A percentile compares a stretch with the other conserved stretches of the same genome.
Conservation (phyloP, 352 stramenopile genomes). For the Phytophthora sp. region DNA sequence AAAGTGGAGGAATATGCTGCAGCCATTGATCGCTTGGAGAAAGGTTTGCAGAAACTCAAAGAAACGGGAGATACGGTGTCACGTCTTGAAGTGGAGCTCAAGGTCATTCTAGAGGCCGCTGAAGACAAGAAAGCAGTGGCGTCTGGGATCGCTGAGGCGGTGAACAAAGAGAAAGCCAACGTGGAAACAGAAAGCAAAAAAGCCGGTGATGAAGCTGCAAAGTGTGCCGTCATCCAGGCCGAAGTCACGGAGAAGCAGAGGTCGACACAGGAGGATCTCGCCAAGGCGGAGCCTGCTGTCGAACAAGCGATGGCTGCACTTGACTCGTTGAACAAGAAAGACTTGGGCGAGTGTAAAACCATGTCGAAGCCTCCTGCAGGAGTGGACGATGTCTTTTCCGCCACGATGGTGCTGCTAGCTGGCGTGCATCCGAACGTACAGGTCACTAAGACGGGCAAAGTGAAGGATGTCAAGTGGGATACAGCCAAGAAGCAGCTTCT, state of each 20-base stretch:
- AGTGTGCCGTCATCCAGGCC: constrained; percentile 93
- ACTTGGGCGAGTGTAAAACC: constrained; percentile 96
- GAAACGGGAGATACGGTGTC: constrained; percentile 94
- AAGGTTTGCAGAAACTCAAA: constrained; percentile 93
- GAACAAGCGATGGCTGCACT: constrained; percentile 96
- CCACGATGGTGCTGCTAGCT: constrained; percentile 94
- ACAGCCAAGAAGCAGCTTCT: constrained; percentile 95
- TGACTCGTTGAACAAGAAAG: constrained; percentile 97
- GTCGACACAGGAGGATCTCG: constrained; percentile 89
- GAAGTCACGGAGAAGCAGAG: constrained; percentile 95
- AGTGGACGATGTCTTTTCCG: constrained; percentile 95
- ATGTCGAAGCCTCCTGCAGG: constrained; percentile 95
- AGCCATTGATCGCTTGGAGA: constrained; percentile 92
- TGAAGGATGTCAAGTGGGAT: constrained; percentile 96
- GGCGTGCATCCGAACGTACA: constrained; percentile 94
- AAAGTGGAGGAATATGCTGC: constrained; percentile 90
- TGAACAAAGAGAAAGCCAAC: constrained; percentile 96
- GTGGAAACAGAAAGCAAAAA: constrained; percentile 96
- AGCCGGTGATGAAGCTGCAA: constrained; percentile 91
- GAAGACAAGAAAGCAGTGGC: constrained; percentile 96
- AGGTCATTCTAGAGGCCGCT: constrained; percentile 95
- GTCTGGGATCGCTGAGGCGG: constrained; percentile 94
- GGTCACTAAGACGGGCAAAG: constrained; percentile 94
- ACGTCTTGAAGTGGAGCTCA: constrained; percentile 93
- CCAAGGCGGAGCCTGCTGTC: constrained; percentile 95